phyloP scores from a whole-genome alignment of 176 grass and related monocot genomes.

The Coix lacrymajobi region DNA sequence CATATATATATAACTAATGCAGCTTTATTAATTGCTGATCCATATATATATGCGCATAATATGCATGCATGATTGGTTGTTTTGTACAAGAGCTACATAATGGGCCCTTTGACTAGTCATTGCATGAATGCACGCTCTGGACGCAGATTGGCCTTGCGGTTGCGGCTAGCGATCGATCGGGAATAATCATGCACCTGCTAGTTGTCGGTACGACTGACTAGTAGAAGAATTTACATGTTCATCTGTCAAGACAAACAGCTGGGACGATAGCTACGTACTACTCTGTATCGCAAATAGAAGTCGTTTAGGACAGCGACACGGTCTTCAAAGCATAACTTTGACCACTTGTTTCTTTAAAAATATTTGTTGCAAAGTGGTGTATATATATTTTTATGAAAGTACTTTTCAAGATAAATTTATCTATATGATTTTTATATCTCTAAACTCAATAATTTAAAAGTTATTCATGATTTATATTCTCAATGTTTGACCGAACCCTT shows the following conservation, averaged over 20 bases:
- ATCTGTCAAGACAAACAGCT: constrained; percentile 9
- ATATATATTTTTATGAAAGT: too few relatives aligned
- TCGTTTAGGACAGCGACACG: too few relatives aligned
- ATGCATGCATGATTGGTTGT: not conserved
- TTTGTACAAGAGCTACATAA: not conserved
- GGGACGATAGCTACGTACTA: constrained; percentile 16
- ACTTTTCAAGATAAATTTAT: too few relatives aligned
- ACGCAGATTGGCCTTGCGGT: not conserved
- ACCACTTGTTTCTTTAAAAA: too few relatives aligned
- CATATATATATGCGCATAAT: not conserved
- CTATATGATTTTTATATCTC: too few relatives aligned
- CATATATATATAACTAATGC: not conserved
- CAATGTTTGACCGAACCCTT: too few relatives aligned
- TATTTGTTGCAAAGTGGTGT: too few relatives aligned
- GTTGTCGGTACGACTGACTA: constrained; percentile 5
- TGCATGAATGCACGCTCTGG: not conserved
- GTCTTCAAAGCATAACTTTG: too few relatives aligned
- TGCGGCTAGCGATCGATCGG: not conserved
- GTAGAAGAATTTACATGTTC: constrained; percentile 16
- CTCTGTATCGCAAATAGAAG: too few relatives aligned
- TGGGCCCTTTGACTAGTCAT: not conserved
- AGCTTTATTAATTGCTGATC: not conserved
- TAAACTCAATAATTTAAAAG: too few relatives aligned
- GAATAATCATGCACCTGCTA: not conserved
- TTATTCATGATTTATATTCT: too few relatives aligned